These are phyloP conservation scores for Parafenestella ontariensis DNA, from an alignment of 2,329 filamentous ascomycete genomes.

Conservation along the genomic window DNA sequence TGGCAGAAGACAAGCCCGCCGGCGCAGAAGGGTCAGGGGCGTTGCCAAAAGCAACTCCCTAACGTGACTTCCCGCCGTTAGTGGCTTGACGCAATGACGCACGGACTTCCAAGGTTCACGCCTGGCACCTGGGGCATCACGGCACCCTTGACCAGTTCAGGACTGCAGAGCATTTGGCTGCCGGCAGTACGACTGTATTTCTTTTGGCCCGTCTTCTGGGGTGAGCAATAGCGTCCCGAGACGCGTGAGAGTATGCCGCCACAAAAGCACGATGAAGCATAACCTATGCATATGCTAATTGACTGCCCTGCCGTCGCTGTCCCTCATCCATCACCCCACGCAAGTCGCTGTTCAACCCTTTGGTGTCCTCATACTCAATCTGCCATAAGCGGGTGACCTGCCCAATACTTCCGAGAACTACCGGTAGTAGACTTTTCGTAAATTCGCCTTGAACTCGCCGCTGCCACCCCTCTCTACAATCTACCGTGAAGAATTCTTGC, in stretches of 20 bases:
- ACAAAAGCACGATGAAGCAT: constrained; percentile 19
- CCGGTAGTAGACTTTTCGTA: not conserved
- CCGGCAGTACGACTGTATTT: constrained; percentile 8
- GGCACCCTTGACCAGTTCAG: constrained; percentile 6
- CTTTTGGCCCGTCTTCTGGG: constrained; percentile 18
- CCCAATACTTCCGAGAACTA: not conserved
- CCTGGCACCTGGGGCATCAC: constrained; percentile 3
- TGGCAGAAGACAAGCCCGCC: constrained; percentile 6
- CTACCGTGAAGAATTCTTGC: not conserved
- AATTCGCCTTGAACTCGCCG: not conserved
- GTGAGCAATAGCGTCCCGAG: constrained; percentile 5
- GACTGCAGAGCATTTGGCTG: not conserved
- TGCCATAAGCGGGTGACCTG: constrained; percentile 21
- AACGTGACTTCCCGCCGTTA: constrained; percentile 11
- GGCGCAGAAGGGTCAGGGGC: not conserved
- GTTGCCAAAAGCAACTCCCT: constrained; percentile 4
- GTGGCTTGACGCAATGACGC: too few relatives aligned
- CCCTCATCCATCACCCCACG: constrained; percentile 24
- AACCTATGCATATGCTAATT: constrained; percentile 4
- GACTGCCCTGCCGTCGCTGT: constrained; percentile 7
- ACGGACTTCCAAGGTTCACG: not conserved
- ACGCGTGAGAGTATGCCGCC: constrained; percentile 13
- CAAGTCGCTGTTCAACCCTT: constrained; percentile 17
- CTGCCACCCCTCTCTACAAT: not conserved
- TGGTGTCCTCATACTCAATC: constrained; percentile 5